A percentile compares a stretch with the other conserved stretches of the same genome.
Conservation (phyloP, 257 asterid genomes). For the Scutellaria baicalensis region DNA sequence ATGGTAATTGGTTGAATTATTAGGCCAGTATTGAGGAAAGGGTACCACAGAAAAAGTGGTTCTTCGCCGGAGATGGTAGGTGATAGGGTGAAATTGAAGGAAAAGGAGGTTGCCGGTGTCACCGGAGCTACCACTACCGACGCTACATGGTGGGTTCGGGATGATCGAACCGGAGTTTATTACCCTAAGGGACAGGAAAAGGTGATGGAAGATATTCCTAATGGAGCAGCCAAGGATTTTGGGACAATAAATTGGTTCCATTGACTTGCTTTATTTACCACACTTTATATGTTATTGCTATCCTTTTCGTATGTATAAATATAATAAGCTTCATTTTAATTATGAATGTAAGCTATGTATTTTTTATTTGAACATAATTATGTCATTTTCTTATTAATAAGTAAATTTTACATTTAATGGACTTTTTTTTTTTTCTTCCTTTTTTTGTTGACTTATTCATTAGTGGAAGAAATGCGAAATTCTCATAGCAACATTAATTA, state of each 20-base stretch:
- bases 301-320: not conserved
- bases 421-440: not conserved
- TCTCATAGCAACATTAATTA: too few species aligned
- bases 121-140: conserved; percentile 13
- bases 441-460: too few species aligned
- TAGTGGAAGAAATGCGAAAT: too few species aligned
- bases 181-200: conserved; percentile 75
- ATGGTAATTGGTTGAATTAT: not conserved
- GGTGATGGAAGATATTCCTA: conserved; percentile 50
- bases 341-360: not conserved
- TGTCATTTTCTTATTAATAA: not conserved
- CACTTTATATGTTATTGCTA: not conserved
- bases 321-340: not conserved
- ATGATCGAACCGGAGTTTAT: conserved; percentile 54
- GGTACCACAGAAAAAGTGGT: conserved; percentile 44
- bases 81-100: conserved; percentile 32
- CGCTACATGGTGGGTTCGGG: conserved; percentile 45
- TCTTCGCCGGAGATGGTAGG: conserved; percentile 28
- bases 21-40: conserved; percentile 54
- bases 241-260: conserved; percentile 39
- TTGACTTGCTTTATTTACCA: conserved; percentile 1
- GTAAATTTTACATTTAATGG: not conserved
- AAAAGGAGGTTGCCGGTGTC: conserved; percentile 20
- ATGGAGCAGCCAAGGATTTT: conserved; percentile 25
- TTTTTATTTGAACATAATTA: not conserved